Evolutionary conservation across 768 basidiomycete species (phyloP), one percentile per base, ranked within the genome.

Genomic region (Sarcodon sp.): DNA sequence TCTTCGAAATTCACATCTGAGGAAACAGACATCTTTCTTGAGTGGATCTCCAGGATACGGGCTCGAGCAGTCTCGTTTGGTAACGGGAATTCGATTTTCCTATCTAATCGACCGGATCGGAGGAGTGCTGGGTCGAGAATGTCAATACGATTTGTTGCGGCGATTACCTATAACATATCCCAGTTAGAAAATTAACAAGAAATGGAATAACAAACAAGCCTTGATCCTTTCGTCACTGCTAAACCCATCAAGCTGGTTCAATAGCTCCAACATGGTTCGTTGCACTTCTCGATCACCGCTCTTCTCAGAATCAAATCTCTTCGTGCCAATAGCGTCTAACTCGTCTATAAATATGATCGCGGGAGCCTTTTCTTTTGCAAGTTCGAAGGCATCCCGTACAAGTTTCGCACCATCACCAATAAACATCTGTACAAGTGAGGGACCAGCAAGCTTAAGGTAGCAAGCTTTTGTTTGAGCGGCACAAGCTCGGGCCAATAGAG

Each of bases 311-410:
- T 99, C 96, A 60, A 98, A 98, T 7, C 96, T 87, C 64, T 97
- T 97, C 9, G 94, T 98, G 37, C 94, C 94, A 56, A 98, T 94
- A n/a, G 93, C 93, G 63, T 98, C 94, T 60, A 98, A 65, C 61
- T 98, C 94, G 58, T 98, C 94, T 54, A 97, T 97, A 68, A 97
- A 97, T 64, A 98, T 97, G 64, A 97, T 97, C n/a, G 92, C 87
- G 6, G 93, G 93, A 1, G 92, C 88, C 59, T 98, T 97, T 73
- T 96, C 88, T 66, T 97, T 98, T 13, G 96, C 96, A 43, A 99
- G 75, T 43, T 93, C 92, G 61, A 99, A 98, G 3, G 94, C 94
- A 59, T 99, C 96, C 43, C 96, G 88, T 16, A 99, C 96, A 45
- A 99, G 80, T 65, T 97, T 98, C 47, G 96, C 96, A 59, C 96